Evolutionary conservation across 2,329 filamentous ascomycete species (phyloP).

Genomic region (Aspergillus niger): DNA sequence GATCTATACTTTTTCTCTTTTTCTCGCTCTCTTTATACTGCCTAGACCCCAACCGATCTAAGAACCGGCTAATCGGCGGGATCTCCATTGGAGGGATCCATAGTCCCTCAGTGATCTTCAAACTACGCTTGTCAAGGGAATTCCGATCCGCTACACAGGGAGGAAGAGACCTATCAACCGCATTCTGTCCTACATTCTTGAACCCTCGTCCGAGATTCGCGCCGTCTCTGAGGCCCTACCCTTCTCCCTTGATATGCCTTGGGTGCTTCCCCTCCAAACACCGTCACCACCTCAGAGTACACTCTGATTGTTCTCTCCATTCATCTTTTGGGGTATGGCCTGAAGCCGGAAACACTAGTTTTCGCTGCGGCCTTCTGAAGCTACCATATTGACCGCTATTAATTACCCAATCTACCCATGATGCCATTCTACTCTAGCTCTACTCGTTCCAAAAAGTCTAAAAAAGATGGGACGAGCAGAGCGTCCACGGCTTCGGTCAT

Average conservation of each 20-base stretch:
- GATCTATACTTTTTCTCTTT: neutral
- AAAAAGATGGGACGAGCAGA: slow-evolving; percentile 31
- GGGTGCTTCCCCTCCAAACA: slow-evolving; percentile 13
- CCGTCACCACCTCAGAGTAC: neutral
- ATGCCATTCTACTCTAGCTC: slow-evolving; percentile 33
- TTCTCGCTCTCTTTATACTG: neutral
- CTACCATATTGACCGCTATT: slow-evolving; percentile 2
- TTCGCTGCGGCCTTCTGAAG: neutral
- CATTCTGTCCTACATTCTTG: slow-evolving; percentile 26
- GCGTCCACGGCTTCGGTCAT: slow-evolving; percentile 29
- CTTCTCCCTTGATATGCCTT: slow-evolving; percentile 24
- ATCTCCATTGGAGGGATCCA: neutral
- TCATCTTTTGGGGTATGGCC: slow-evolving; percentile 11
- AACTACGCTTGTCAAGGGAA: neutral
- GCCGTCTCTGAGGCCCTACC: slow-evolving; percentile 9
- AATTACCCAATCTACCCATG: slow-evolving; percentile 22
- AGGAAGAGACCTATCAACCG: neutral
- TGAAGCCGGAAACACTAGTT: slow-evolving; percentile 3
- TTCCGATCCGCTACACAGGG: no score
- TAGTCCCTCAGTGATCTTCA: neutral
- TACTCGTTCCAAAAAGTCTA: slow-evolving; percentile 30
- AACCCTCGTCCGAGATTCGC: slow-evolving; percentile 11
- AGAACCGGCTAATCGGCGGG: neutral
- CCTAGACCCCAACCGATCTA: neutral
- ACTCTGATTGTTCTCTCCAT: slow-evolving; percentile 11